Percentiles rank a stretch among this genome's conserved stretches.
Evolutionary conservation across 2,329 filamentous ascomycete genomes (phyloP).

Genomic region (Apiospora kogelbergensis): DNA sequence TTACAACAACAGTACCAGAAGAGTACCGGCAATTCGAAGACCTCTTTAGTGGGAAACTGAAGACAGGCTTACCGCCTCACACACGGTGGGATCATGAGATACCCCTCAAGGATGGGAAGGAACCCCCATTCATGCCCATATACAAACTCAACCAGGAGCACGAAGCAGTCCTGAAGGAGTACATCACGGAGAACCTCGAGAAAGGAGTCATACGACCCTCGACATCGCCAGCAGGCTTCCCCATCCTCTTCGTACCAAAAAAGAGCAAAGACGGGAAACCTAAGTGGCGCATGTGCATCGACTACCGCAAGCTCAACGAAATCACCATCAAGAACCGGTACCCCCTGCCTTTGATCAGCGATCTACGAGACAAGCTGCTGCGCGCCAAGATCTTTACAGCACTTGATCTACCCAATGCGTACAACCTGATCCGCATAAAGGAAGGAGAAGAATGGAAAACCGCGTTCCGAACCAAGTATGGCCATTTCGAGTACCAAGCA

Average conservation of each 20-base stretch:
- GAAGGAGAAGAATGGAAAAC: conserved; percentile 3
- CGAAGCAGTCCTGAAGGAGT: background rate
- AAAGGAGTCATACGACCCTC: background rate
- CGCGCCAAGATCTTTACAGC: too few relatives aligned
- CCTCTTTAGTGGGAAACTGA: background rate
- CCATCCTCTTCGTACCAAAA: background rate
- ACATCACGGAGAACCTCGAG: background rate
- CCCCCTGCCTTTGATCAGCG: background rate
- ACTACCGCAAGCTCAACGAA: background rate
- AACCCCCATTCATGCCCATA: background rate
- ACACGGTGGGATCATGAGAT: background rate
- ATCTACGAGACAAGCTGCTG: background rate
- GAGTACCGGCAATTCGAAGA: background rate
- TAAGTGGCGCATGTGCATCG: background rate
- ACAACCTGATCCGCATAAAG: background rate
- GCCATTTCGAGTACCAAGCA: background rate
- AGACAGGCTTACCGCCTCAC: background rate
- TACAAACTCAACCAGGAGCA: background rate
- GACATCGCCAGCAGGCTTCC: background rate
- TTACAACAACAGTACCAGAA: background rate
- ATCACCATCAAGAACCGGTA: background rate
- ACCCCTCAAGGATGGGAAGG: background rate
- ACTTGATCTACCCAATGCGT: background rate
- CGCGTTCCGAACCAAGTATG: background rate
- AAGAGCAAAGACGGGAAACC: background rate